Evolutionary conservation across 1,284 basidiomycete species (phyloP), one percentile per base, ranked within the genome.

Genomic region (Ustilago nuda): DNA sequence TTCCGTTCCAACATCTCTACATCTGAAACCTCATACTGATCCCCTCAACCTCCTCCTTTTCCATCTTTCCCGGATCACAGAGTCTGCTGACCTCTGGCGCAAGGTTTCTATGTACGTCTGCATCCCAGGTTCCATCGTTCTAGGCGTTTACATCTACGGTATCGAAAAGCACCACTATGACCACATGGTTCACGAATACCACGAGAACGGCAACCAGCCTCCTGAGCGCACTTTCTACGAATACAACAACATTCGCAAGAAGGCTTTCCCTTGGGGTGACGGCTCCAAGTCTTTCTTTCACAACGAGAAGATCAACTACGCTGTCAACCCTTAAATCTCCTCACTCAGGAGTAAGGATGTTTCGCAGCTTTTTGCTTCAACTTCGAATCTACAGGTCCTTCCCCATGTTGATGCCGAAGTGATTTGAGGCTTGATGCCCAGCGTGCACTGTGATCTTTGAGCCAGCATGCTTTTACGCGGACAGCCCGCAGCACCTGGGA

Each of bases 91-190:
- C 36, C 72, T 81, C 59, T 84, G 82, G 82, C 81, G 82, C 73
- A 82, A 78, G 70, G 65, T 82, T 36, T 80, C 76, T 33, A 54
- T 81, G 43, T 84, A 78, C 65, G 77, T 72, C 30, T 76, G 81
- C 73, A 71, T 82, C n/a, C 82, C 82, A 13, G 76, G 77, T 17
- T 77, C 79, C 33, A 69, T 77, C 59, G 81, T 82, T 17, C 59
- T 84, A 9, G 82, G 69, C 36, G 81, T 79, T 23, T 82, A 84
- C 78, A 82, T 82, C 72, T 84, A 82, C 78, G 76, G 79, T 36
- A 78, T 84, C 51, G 82, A 84, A 57, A 70, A 78, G 55, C 78
- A 80, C 66, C 82, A 84, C 76, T 54, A 66, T 61, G 67, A 76
- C 67, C 82, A 84, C 79, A 66, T 65, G 35, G 71, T 75, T 39